Evolutionary conservation across 2,329 filamentous ascomycete species (phyloP).

Genomic region (Pezicula neosporulosa): DNA sequence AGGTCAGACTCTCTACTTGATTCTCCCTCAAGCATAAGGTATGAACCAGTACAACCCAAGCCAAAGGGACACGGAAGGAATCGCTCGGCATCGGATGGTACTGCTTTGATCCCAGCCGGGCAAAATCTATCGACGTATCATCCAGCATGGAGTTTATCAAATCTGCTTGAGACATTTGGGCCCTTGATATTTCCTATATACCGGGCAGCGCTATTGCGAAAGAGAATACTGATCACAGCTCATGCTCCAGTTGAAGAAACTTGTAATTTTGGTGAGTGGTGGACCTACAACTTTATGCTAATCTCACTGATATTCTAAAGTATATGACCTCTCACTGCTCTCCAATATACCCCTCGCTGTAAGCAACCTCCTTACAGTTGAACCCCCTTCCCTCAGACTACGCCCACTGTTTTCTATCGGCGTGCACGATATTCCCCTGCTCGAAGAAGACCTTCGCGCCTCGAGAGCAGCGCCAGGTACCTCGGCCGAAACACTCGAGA

Average conservation of each 20-base stretch:
- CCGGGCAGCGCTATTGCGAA: constrained; percentile 79
- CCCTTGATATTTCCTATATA: constrained; percentile 91
- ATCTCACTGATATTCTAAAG: constrained; percentile 39
- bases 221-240: constrained; percentile 83
- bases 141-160: constrained; percentile 78
- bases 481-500: constrained; percentile 25
- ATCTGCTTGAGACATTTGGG: constrained; percentile 78
- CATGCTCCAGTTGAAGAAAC: constrained; percentile 80
- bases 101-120: constrained; percentile 53
- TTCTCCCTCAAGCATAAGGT: constrained; percentile 39
- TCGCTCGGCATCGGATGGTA: constrained; percentile 60
- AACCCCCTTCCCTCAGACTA: constrained; percentile 61
- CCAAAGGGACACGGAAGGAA: constrained; percentile 48
- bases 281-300: neutral
- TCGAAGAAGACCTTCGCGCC: constrained; percentile 59
- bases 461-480: constrained; percentile 33
- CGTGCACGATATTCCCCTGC: constrained; percentile 83
- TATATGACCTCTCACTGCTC: constrained; percentile 91
- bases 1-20: constrained; percentile 23
- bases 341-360: constrained; percentile 81
- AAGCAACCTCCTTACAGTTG: constrained; percentile 62
- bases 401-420: constrained; percentile 89
- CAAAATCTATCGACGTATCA: constrained; percentile 74
- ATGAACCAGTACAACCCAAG: constrained; percentile 32
- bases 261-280: constrained; percentile 78